phyloP scores from a whole-genome alignment of 2,329 filamentous ascomycete genomes.

The Xylaria sp. region DNA sequence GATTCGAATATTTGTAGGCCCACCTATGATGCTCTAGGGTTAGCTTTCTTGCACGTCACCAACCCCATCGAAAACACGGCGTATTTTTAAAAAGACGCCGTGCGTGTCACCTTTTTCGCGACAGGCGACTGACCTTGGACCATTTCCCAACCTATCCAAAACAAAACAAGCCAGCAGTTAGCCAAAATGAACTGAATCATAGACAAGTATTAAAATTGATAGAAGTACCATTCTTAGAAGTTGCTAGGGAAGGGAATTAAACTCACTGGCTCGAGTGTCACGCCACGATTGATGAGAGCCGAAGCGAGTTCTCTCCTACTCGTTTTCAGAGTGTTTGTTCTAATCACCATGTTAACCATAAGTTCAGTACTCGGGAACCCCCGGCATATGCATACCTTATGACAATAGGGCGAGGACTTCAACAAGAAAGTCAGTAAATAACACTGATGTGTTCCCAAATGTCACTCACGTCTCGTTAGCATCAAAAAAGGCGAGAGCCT shows the following conservation, averaged over 20 bases:
- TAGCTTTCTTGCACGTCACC: background rate
- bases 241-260: background rate
- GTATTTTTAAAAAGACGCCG: too few species aligned
- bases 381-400: slow-evolving; percentile 56
- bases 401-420: slow-evolving; percentile 79
- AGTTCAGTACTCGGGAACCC: background rate
- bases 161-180: background rate
- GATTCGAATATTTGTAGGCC: slow-evolving; percentile 96
- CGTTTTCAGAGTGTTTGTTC: slow-evolving; percentile 90
- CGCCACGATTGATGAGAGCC: slow-evolving; percentile 58
- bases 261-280: slow-evolving; percentile 82
- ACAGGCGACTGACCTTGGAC: slow-evolving; percentile 72
- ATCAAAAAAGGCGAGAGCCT: slow-evolving; percentile 98
- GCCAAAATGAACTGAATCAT: background rate
- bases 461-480: slow-evolving; percentile 78
- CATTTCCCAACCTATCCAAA: slow-evolving; percentile 75
- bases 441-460: too few species aligned
- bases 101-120: background rate
- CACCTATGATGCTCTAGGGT: slow-evolving; percentile 45
- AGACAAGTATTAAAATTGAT: background rate
- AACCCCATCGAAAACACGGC: too few species aligned
- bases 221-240: background rate
- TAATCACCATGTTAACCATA: slow-evolving; percentile 2
- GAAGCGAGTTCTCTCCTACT: slow-evolving; percentile 78
- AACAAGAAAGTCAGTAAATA: slow-evolving; percentile 9